phyloP scores from a whole-genome alignment of 495 filamentous ascomycete species.

The Parachaetomium inaequale region DNA sequence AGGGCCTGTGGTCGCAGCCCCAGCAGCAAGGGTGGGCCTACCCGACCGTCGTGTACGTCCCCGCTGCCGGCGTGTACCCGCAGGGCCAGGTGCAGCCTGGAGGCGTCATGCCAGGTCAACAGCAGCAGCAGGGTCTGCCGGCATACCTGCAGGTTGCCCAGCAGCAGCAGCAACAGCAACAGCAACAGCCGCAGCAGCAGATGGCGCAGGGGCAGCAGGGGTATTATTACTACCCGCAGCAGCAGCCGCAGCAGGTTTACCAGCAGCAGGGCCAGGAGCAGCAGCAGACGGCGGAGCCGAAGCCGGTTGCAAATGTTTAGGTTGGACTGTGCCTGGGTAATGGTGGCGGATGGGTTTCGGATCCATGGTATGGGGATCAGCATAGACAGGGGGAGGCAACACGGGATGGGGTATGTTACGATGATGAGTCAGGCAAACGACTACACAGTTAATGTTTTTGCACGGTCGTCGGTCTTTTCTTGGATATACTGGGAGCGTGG shows the following conservation, averaged over 20 bases:
- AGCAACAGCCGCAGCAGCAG: neutral
- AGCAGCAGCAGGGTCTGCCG: neutral
- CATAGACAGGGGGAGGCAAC: neutral
- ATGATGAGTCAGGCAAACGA: neutral
- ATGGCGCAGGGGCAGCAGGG: neutral
- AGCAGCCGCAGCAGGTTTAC: neutral
- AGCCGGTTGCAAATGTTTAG: neutral
- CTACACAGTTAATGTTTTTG: neutral
- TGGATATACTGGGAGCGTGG: neutral
- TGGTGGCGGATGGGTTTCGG: neutral
- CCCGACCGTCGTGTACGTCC: neutral
- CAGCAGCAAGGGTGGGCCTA: slow-evolving; percentile 8
- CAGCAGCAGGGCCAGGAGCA: neutral
- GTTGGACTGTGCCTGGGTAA: no score
- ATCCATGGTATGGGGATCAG: neutral
- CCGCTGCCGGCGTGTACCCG: neutral
- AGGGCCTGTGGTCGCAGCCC: slow-evolving; percentile 21
- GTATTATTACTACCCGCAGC: slow-evolving; percentile 5
- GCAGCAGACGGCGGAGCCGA: neutral
- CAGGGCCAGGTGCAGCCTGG: neutral
- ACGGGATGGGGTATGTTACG: neutral
- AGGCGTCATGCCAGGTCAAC: neutral
- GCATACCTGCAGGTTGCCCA: slow-evolving; percentile 11
- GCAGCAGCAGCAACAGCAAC: slow-evolving; percentile 8
- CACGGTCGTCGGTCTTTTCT: neutral